These are phyloP conservation scores for Sedum album DNA, from an alignment of 164 flowering plant genomes.

Conservation along the genomic window DNA sequence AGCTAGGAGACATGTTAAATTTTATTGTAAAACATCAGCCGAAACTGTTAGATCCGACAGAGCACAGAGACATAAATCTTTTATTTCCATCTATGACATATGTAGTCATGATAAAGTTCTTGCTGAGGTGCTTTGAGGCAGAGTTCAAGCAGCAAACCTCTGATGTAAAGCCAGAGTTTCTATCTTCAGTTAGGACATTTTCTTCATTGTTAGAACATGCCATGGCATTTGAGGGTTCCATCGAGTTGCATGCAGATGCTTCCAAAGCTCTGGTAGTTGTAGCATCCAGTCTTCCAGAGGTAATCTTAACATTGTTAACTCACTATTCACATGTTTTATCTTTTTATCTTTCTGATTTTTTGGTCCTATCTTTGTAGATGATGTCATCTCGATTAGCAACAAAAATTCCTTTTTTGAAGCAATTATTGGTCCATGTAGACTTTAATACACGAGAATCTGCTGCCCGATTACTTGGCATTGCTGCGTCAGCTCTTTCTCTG, in stretches of 20 bases:
- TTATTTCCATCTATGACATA: conserved; percentile 72
- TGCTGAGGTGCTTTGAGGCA: conserved; percentile 71
- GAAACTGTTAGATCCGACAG: conserved; percentile 41
- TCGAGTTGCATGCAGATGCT: conserved; percentile 83
- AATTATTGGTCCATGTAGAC: conserved; percentile 66
- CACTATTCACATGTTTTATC: conserved; percentile 2
- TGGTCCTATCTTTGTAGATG: conserved; percentile 29
- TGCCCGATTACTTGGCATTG: conserved; percentile 81
- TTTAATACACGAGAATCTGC: conserved; percentile 82
- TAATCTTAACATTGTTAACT: conserved; percentile 19
- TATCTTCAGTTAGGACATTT: conserved; percentile 44
- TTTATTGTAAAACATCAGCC: conserved; percentile 75
- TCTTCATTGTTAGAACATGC: conserved; percentile 85
- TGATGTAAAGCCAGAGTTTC: conserved; percentile 27
- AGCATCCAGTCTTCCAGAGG: conserved; percentile 72
- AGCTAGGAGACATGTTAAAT: conserved; percentile 55
- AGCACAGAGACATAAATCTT: conserved; percentile 53
- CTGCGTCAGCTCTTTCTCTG: conserved; percentile 63
- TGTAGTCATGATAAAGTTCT: conserved; percentile 68
- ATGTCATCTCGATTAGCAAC: conserved; percentile 61
- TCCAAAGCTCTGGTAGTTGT: conserved; percentile 62
- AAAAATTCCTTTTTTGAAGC: conserved; percentile 62
- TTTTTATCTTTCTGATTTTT: neutral
- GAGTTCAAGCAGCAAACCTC: conserved; percentile 29
- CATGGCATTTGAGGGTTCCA: conserved; percentile 85